Evolutionary conservation across 352 stramenopile species (phyloP).

Genomic region (Peronospora destructor): DNA sequence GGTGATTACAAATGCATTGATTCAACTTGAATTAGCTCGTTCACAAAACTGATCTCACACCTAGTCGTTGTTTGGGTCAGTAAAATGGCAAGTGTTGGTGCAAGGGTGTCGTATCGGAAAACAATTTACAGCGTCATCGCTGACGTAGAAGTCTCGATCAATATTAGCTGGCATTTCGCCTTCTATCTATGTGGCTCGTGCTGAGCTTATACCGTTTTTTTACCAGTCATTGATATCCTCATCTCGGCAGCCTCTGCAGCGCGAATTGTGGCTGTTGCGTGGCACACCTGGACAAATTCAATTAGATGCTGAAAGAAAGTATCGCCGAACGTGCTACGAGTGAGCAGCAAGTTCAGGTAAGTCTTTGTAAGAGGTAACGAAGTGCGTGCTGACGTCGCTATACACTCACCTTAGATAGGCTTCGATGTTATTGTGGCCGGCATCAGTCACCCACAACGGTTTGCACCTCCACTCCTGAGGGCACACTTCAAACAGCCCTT

Average conservation of each 20-base stretch:
- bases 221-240: conserved; percentile 21
- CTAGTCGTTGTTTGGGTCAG: conserved; percentile 12
- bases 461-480: conserved; percentile 91
- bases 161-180: conserved; percentile 32
- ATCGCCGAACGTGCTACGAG: conserved; percentile 48
- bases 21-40: conserved; percentile 6
- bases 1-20: conserved; percentile 15
- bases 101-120: conserved; percentile 1
- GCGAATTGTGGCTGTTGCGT: conserved; percentile 53
- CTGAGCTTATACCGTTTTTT: conserved; percentile 30
- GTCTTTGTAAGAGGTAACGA: conserved; percentile 3
- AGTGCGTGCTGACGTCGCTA: not conserved
- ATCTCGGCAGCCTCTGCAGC: conserved; percentile 30
- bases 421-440: conserved; percentile 99
- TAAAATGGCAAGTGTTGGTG: conserved; percentile 14
- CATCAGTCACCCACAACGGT: conserved; percentile 95
- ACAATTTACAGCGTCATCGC: conserved; percentile 7
- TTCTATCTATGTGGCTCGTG: conserved; percentile 27
- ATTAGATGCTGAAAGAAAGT: conserved; percentile 78
- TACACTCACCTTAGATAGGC: conserved; percentile 78
- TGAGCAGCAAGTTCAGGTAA: conserved; percentile 9
- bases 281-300: conserved; percentile 68
- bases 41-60: conserved; percentile 8
- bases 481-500: conserved; percentile 90
- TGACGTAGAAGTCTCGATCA: conserved; percentile 17